These are phyloP conservation scores for Microbotryum lychnidis-dioicae DNA, from an alignment of 1,284 basidiomycete species.

Conservation along the genomic window DNA sequence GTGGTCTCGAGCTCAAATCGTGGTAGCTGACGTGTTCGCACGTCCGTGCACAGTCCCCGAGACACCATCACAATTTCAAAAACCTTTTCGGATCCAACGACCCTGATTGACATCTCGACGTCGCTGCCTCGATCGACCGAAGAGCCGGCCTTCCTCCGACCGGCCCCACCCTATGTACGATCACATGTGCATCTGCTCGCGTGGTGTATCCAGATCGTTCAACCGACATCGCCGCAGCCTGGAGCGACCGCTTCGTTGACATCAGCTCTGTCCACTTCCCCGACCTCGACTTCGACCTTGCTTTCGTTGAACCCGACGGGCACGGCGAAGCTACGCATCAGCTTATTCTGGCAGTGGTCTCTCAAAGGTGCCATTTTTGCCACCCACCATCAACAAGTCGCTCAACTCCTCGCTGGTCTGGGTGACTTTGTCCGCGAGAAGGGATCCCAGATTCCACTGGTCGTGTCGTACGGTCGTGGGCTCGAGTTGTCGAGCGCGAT, in stretches of 20 bases:
- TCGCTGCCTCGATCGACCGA: conserved; percentile 85
- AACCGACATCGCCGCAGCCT: conserved; percentile 33
- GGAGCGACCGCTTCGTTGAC: conserved; percentile 39
- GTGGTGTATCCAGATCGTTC: conserved; percentile 72
- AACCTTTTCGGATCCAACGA: conserved; percentile 56
- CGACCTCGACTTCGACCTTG: conserved; percentile 41
- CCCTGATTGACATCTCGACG: conserved; percentile 80
- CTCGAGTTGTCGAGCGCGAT: conserved; percentile 66
- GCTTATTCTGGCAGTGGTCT: conserved; percentile 93
- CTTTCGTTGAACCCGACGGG: conserved; percentile 26
- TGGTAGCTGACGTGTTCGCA: conserved; percentile 26
- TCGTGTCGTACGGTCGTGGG: conserved; percentile 71
- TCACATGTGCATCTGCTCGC: conserved; percentile 81
- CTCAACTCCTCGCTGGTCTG: conserved; percentile 67
- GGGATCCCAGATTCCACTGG: conserved; percentile 62
- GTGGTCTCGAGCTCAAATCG: conserved; percentile 30
- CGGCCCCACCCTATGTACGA: conserved; percentile 87
- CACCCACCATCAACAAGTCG: conserved; percentile 47
- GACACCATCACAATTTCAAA: conserved; percentile 89
- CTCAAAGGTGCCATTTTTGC: conserved; percentile 70
- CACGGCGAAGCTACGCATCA: conserved; percentile 56
- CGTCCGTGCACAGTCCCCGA: conserved; percentile 55
- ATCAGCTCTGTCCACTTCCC: conserved; percentile 35
- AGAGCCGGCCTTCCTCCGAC: conserved; percentile 86
- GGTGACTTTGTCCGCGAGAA: conserved; percentile 66